Base-by-base conservation (phyloP, 768 basidiomycete species). In the Mrakia frigida region DNA sequence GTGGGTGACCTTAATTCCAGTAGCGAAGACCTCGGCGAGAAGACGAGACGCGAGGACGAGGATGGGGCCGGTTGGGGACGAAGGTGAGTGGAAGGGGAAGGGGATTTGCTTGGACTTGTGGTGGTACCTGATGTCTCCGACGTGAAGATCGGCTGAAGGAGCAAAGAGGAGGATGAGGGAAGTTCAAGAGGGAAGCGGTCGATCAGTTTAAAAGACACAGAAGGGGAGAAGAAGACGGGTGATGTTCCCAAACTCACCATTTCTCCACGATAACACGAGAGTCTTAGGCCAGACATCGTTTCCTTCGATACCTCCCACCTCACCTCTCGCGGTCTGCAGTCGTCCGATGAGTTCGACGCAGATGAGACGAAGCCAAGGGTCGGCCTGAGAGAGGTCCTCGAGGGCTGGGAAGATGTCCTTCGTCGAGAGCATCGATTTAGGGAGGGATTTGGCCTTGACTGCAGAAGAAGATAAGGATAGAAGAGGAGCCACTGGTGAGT, bases 361-460 rank as follows among this genome's bases (percentile, higher is more conserved):
- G 39, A 98, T 87, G 14, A 98, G 90, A 16, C 91, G 87, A 65
- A 99, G 88, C 97, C 97, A 98, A 74, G 93, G 92, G 65, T 88
- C 86, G 0, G 93, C 95, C 76, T 94, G 90, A 2, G 88, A 86
- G 16, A 87, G 84, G 59, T 89, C 90, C 9, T 87, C 90, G 35
- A 98, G 89, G 0, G 91, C 88, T 41, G 89, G 88, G 0, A 90
- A 89, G 31, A 98, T 87, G 81, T 98, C 98, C 83, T 99, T 99
- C n/a, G 93, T 90, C 0, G 94, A 92, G 73, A 94, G 85, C 96
- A 98, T 98, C 80, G 92, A 93, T 85, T 97, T 98, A 41, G 91
- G 84, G 0, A 86, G 85, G 23, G 90, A 86, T 82, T 92, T 93
- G 81, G 93, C 92, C 80, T 92, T 94, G 50, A 98, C 95, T 96